Base-by-base conservation (phyloP, 164 flowering plant genomes). In the Chloranthus sessilifolius region DNA sequence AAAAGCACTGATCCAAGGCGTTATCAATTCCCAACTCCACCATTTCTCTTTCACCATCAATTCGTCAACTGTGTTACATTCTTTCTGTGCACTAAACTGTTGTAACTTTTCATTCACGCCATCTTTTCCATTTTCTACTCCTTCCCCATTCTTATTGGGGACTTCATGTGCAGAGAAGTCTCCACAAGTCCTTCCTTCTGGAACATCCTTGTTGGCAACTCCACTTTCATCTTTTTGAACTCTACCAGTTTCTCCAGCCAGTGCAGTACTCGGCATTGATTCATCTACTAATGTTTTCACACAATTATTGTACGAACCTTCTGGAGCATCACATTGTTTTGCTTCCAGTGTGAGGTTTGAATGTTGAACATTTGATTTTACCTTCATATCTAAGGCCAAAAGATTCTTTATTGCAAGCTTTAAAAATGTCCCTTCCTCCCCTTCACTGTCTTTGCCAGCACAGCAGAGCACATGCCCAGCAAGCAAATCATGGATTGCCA, bases 381-480 rank as follows among this genome's bases (percentile, higher is more conserved):
- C 75, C 66, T 83, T 88, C 88, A 83, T 78, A 69, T 88, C 86
- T 61, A 91, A 75, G 34, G 84, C 79, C 56, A 88, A 67, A 46
- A 92, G 77, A 63, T 86, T 88, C 69, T 86, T 88, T 53, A 92
- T 88, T 41, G 95, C 88, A 71, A 86, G 77, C 69, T 79, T 88
- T 52, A 92, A 85, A 77, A 85, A 92, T 50, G 74, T 70, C 58
- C 95, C 99, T 66, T 83, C 95, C 65, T 81, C 88, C 41, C 87
- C 94, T 61, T 77, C 78, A 57, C 77, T 67, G 61, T 70, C 76
- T 50, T 72, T 80, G 52, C 82, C 78, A 41, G 82, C 84, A 73
- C 96, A 92, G 64, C 99, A 92, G 49, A 92, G 72, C 39, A 95
- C 99, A 69, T 82, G 81, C 59, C 84, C 99, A 56, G 97, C 95